A percentile compares a stretch with the other conserved stretches of the same genome.
phyloP scores from a whole-genome alignment of 225 moss, liverwort and hornwort genomes.

The Physcomitrellopsis africana region DNA sequence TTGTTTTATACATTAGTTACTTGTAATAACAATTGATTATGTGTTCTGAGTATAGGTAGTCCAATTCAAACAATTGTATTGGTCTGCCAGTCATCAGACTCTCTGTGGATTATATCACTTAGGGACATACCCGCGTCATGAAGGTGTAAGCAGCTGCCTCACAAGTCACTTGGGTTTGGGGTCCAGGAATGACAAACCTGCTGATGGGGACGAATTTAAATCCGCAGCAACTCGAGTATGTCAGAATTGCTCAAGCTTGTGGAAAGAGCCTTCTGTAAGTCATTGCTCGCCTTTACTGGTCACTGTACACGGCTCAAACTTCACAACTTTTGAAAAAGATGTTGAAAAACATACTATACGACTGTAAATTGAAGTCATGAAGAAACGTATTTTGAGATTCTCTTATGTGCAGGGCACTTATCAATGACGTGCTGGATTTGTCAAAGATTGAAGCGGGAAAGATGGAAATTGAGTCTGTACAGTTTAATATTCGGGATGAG shows the following conservation, averaged over 20 bases:
- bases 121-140: not conserved
- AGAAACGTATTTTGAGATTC: slow-evolving; percentile 10
- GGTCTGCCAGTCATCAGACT: not conserved
- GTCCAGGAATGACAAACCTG: slow-evolving; percentile 80
- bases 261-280: slow-evolving; percentile 74
- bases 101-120: slow-evolving; percentile 8
- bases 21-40: not conserved
- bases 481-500: slow-evolving; percentile 69
- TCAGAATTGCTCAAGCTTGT: slow-evolving; percentile 78
- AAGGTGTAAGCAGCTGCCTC: slow-evolving; percentile 12
- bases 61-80: not conserved
- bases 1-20: not conserved
- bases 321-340: not conserved
- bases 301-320: not conserved
- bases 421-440: slow-evolving; percentile 80
- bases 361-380: not conserved
- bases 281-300: not conserved
- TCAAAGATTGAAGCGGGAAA: slow-evolving; percentile 88
- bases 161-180: slow-evolving; percentile 20
- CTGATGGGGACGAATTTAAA: slow-evolving; percentile 73
- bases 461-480: slow-evolving; percentile 78
- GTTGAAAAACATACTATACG: not conserved
- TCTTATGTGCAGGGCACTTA: slow-evolving; percentile 57
- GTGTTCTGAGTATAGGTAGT: not conserved
- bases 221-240: slow-evolving; percentile 63